Percentiles rank a stretch among this genome's conserved stretches.
These are phyloP conservation scores for Podaxis sp. DNA, from an alignment of 768 basidiomycete genomes.

Conservation along the genomic window DNA sequence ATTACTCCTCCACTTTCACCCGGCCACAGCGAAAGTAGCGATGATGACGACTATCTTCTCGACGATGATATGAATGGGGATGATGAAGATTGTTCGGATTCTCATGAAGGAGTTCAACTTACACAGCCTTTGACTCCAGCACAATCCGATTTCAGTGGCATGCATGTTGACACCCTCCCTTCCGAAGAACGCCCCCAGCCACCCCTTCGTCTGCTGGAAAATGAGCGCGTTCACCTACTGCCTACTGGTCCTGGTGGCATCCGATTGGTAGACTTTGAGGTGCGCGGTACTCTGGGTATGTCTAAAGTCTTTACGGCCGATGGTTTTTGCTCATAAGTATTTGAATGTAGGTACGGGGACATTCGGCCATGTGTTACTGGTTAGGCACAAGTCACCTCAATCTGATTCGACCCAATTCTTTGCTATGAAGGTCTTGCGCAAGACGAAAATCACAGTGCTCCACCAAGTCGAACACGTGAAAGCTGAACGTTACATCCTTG, in stretches of 20 bases:
- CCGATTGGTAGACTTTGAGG: constrained; percentile 77
- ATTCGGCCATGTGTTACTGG: constrained; percentile 90
- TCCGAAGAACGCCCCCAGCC: constrained; percentile 23
- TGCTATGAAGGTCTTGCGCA: constrained; percentile 88
- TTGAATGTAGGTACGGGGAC: constrained; percentile 81
- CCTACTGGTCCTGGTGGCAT: constrained; percentile 57
- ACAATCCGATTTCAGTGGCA: constrained; percentile 12
- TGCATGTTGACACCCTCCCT: constrained; percentile 9
- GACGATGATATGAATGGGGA: constrained; percentile 15
- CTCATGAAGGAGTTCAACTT: constrained; percentile 6
- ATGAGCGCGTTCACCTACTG: constrained; percentile 66
- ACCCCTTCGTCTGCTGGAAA: constrained; percentile 64
- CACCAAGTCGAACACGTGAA: constrained; percentile 99
- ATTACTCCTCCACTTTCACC: constrained; percentile 22
- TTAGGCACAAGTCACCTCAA: constrained; percentile 63
- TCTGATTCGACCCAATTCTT: constrained; percentile 62
- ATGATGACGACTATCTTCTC: constrained; percentile 15
- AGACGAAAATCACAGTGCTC: constrained; percentile 81
- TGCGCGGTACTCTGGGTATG: constrained; percentile 55
- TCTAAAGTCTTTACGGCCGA: constrained; percentile 10
- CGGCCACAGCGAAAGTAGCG: constrained; percentile 13
- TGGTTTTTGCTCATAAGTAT: not conserved
- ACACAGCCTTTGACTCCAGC: constrained; percentile 15
- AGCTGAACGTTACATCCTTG: constrained; percentile 92
- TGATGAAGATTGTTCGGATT: constrained; percentile 3